Base-by-base conservation (phyloP, 2,329 filamentous ascomycete species). In the Chaetomium strumarium region DNA sequence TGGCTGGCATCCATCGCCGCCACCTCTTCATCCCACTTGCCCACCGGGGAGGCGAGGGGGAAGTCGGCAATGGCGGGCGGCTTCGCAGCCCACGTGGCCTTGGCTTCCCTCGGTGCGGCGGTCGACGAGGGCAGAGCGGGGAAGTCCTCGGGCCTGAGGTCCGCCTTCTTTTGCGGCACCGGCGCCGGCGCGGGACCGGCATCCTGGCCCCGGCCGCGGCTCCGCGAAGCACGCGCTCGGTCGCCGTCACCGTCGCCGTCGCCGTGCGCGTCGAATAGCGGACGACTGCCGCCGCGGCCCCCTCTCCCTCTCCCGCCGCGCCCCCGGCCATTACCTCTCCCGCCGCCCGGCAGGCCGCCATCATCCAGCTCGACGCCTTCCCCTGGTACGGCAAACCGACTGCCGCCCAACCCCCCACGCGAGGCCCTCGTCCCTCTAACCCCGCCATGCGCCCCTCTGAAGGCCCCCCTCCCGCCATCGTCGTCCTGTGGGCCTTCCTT, bases 1-100 rank as follows among this genome's bases (percentile, higher is more conserved):
- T 46, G 6, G 8, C 48, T 43, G 48, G 24, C 49, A 7, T 52
- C 57, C 38, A 52, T 34, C 2, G 59, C 59, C 12, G 76, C 76
- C 71, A 82, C 77, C 66, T 83, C 79, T 34, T 83, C 79, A 46
- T 77, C 79, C 79, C 79, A 82, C 50, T 75, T 72, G 9, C 74
- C 72, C 16, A 73, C 61, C 0, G 67, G 67, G 8, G 71, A 67
- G 6, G 71, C 70, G 1, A 68, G 40, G 14, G 71, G 63, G 50
- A 57, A 38, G 7, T 53, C 47, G 7, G 67, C 56, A 14, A 37
- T n/a, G 17, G 24, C 40, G n/a, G 9, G 20, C 33, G 47, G 29
- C 52, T 58, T 53, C 49, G 58, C 8, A 47, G 59, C 56, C 6
- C 56, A 47, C n/a, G 55, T 41, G n/a, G 66, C 65, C 47, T 66